Conservation (phyloP, 1,139 yeast genomes). For the Magnusiomyces sp. region DNA sequence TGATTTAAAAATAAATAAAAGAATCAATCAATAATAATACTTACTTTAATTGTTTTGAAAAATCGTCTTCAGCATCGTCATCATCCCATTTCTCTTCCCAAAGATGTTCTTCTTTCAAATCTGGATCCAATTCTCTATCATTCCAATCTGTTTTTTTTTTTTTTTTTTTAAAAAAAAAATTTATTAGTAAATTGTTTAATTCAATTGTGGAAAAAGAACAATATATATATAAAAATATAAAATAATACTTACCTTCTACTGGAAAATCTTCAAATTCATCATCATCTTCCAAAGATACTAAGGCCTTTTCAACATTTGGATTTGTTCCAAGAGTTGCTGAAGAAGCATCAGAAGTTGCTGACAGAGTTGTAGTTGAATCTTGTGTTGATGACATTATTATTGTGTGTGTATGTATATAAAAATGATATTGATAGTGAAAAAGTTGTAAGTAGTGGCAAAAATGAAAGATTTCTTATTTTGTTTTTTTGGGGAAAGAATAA, state of each 20-base stretch:
- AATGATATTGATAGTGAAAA: no score
- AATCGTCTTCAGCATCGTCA: slow-evolving; percentile 78
- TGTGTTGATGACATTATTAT: not conserved
- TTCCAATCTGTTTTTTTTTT: slow-evolving; percentile 55
- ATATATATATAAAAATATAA: no score
- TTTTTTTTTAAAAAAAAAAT: not conserved
- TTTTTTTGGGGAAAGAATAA: no score
- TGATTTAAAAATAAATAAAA: no score
- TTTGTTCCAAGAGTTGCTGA: slow-evolving; percentile 8
- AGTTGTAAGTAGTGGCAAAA: slow-evolving; percentile 43
- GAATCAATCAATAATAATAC: no score
- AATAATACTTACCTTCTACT: slow-evolving; percentile 61
- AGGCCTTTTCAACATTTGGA: slow-evolving; percentile 23
- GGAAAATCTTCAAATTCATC: slow-evolving; percentile 96
- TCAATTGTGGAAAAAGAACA: no score
- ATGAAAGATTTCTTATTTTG: no score
- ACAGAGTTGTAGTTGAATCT: no score
- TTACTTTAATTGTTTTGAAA: slow-evolving; percentile 57
- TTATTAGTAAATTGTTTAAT: not conserved
- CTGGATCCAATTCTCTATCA: slow-evolving; percentile 39
- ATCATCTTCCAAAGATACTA: slow-evolving; percentile 72
- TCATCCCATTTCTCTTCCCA: slow-evolving; percentile 99
- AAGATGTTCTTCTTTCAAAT: slow-evolving; percentile 40
- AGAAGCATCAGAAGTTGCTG: no score
- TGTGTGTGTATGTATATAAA: no score